Evolutionary conservation across 148 eudicot species (phyloP), one percentile per base, ranked within the genome.

Genomic region (Silene uniflora): DNA sequence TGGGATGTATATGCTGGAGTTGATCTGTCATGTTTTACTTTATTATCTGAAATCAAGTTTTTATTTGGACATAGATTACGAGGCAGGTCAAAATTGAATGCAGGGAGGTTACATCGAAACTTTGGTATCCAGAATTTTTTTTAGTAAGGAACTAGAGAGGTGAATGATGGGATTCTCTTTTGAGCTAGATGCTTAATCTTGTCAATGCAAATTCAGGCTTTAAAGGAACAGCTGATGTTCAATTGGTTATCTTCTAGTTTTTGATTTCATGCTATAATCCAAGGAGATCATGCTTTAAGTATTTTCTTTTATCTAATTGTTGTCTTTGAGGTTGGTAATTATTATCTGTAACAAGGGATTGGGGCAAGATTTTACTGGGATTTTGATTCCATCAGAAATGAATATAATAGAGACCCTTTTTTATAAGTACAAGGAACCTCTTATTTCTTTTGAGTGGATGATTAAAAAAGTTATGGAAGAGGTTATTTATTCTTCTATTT

Each of bases 141-240:
- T 61, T 29, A 61, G 0, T 61, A 23, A 12, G 13, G 13, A 22
- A 6, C 7, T 23, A 21, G 25, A 29, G 25, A 61, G 25, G 65
- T 61, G 12, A 61, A 8, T 22, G 3, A 61, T 61, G 27, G 44
- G 65, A 61, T 61, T 22, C 29, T 21, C 27, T 61, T 61, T 61
- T 9, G 65, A 61, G 65, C 65, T 9, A 22, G 65, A 22, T 23
- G 44, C 65, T 19, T 61, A 61, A 39, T 39, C 44, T 39, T 6
- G 29, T 61, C 10, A 61, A 11, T 61, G 62, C 62, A 18, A 29
- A 23, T 61, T 22, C 65, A 21, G 24, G 9, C 12, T 61, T 1
- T 17, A 32, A n/a, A 65, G 69, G 44, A 65, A 65, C 69, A 65
- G 10, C 69, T 13, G 44, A 65, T 19, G 23, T 63, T 56, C 58